These are phyloP conservation scores for Xerocomus brunneocitrinus DNA, from an alignment of 768 basidiomycete species.

Conservation along the genomic window DNA sequence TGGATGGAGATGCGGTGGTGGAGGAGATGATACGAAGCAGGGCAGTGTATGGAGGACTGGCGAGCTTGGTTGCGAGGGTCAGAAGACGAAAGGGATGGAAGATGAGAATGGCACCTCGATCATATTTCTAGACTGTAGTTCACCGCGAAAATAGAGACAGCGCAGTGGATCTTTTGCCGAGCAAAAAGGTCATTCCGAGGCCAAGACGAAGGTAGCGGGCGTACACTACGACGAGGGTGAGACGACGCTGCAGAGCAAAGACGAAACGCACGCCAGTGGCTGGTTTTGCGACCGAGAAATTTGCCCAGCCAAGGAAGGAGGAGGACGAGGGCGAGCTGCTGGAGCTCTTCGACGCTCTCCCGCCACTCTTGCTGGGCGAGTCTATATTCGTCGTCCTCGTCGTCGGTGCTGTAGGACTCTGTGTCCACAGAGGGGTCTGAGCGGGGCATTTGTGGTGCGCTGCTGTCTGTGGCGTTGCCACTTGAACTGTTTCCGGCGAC, in stretches of 20 bases:
- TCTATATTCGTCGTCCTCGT: conserved; percentile 65
- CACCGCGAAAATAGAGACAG: conserved; percentile 18
- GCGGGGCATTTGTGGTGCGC: conserved; percentile 44
- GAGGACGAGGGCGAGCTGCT: conserved; percentile 74
- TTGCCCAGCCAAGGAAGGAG: conserved; percentile 85
- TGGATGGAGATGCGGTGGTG: conserved; percentile 54
- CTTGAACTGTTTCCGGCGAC: conserved; percentile 11
- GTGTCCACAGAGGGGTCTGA: conserved; percentile 62
- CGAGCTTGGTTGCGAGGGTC: conserved; percentile 47
- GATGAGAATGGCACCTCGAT: conserved; percentile 22
- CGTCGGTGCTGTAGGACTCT: conserved; percentile 53
- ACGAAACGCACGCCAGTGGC: conserved; percentile 68
- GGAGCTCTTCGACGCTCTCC: conserved; percentile 81
- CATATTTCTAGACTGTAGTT: conserved; percentile 25
- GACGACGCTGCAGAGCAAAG: conserved; percentile 3
- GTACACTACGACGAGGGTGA: conserved; percentile 47
- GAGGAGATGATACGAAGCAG: conserved; percentile 53
- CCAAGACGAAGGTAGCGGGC: conserved; percentile 67
- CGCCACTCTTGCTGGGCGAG: conserved; percentile 91
- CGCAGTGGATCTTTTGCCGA: conserved; percentile 31
- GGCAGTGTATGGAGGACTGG: conserved; percentile 42
- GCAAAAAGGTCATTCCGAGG: conserved; percentile 58
- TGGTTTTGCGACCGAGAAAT: conserved; percentile 82
- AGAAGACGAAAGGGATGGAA: conserved; percentile 36
- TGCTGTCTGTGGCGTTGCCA: conserved; percentile 17